Base-by-base conservation (phyloP, 805 yeast genomes). In the Barnettozyma botsteinii region DNA sequence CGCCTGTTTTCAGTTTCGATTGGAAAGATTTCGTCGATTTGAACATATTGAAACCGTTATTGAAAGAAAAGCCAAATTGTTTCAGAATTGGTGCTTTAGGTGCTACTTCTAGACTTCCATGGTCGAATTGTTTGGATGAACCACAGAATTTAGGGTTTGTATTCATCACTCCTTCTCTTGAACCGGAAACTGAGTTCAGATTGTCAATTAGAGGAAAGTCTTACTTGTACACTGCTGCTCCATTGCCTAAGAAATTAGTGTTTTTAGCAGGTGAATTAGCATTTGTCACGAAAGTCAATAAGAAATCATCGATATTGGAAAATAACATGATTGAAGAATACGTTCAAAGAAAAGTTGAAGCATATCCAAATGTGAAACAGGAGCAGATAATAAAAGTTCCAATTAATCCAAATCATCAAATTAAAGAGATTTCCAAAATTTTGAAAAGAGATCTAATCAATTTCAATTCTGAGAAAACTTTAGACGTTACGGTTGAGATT, bases 1-100 rank as follows among this genome's bases (percentile, higher is more conserved):
- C 57, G 2, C 67, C 70, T 0, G 61, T 55, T 14, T 57, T 64
- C 33, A 62, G 55, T 15, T 75, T 75, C 56, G 74, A 73, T 47
- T 75, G 80, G 81, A 64, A 63, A 41, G 81, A 75, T 52, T 75
- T 79, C 72, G 64, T 66, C 4, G 78, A 74, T 42, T 59, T 73
- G 59, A 62, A 67, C 7, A 58, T 61, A 19, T 55, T 72, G 45
- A 59, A 64, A 35, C 68, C 67, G 0, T 42, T 66, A 23, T 39
- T 65, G 6, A 56, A 52, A 26, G 69, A 66, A 44, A 65, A 60
- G 38, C 72, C 73, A 31, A 61, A 54, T 38, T 72, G 77, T 53
- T 59, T 60, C 33, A 55, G 70, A 37, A 64, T 72, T 17, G 74
- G 74, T 44, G 68, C 71, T 3, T 43, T 65, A 12, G 71, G 70